Conservation (phyloP, 306 rosid genomes). For the Prunus mira region DNA sequence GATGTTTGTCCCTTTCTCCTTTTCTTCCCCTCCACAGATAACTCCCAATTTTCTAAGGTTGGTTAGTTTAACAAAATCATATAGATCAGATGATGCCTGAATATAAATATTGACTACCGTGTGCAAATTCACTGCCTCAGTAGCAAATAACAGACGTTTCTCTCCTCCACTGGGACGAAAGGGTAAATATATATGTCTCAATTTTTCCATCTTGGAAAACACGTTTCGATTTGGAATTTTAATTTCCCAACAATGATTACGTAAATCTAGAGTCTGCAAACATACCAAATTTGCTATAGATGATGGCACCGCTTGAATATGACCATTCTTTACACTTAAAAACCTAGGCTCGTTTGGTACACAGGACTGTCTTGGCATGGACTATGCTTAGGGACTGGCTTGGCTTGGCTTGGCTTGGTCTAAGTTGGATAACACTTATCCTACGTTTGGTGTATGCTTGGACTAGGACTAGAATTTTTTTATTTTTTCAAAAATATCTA, state of each 20-base stretch:
- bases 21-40: neutral
- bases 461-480: no score
- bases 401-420: no score
- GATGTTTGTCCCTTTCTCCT: no score
- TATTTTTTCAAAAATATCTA: no score
- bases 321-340: neutral
- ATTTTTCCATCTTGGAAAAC: neutral
- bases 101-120: conserved; percentile 38
- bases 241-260: neutral
- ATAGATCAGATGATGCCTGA: conserved; percentile 13
- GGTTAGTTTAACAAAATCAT: conserved; percentile 31
- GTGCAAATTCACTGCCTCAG: conserved; percentile 33
- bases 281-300: neutral
- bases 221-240: neutral
- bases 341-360: neutral
- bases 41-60: conserved; percentile 38
- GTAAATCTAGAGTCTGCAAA: conserved; percentile 2
- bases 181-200: conserved; percentile 28
- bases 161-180: neutral
- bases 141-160: conserved; percentile 19
- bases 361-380: no score
- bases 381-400: no score
- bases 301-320: neutral
- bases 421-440: no score
- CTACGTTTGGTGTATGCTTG: no score